These are phyloP conservation scores for Cytospora chrysosperma DNA, from an alignment of 2,329 filamentous ascomycete species.

Conservation along the genomic window DNA sequence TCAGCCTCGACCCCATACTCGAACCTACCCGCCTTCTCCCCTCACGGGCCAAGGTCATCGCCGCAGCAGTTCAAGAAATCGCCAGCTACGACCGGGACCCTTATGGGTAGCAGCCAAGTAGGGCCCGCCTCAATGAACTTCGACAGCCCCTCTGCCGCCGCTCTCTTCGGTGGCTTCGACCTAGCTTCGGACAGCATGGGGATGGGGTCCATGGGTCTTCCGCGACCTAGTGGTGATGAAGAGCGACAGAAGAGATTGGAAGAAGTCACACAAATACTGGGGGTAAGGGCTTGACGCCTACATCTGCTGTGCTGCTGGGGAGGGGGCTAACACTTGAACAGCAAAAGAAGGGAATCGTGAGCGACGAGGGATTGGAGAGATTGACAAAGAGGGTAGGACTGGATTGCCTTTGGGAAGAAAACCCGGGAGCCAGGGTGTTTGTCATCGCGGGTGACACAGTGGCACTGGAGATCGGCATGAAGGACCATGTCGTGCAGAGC, in stretches of 20 bases:
- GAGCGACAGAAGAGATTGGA: conserved; percentile 57
- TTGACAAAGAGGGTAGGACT: conserved; percentile 67
- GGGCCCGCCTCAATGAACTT: conserved; percentile 46
- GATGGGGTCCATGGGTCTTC: conserved; percentile 44
- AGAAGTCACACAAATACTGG: conserved; percentile 48
- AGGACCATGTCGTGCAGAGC: conserved; percentile 60
- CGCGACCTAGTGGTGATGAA: conserved; percentile 45
- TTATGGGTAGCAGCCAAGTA: conserved; percentile 38
- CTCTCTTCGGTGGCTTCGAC: conserved; percentile 56
- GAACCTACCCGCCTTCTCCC: conserved; percentile 53
- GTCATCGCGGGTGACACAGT: conserved; percentile 63
- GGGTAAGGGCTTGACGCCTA: conserved; percentile 37
- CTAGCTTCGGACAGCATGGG: conserved; percentile 49
- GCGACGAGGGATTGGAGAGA: conserved; percentile 72
- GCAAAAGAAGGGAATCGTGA: conserved; percentile 61
- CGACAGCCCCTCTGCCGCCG: conserved; percentile 63
- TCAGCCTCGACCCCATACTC: conserved; percentile 68
- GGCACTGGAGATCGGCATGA: conserved; percentile 60
- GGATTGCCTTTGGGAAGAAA: conserved; percentile 60
- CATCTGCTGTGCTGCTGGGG: conserved; percentile 37
- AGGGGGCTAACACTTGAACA: conserved; percentile 29
- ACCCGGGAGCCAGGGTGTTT: conserved; percentile 50
- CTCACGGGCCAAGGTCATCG: conserved; percentile 56
- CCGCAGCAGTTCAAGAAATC: conserved; percentile 66
- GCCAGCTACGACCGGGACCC: conserved; percentile 51